A percentile compares a stretch with the other conserved stretches of the same genome.
phyloP scores from a whole-genome alignment of 2,329 filamentous ascomycete genomes.

The Clonostachys chloroleuca region DNA sequence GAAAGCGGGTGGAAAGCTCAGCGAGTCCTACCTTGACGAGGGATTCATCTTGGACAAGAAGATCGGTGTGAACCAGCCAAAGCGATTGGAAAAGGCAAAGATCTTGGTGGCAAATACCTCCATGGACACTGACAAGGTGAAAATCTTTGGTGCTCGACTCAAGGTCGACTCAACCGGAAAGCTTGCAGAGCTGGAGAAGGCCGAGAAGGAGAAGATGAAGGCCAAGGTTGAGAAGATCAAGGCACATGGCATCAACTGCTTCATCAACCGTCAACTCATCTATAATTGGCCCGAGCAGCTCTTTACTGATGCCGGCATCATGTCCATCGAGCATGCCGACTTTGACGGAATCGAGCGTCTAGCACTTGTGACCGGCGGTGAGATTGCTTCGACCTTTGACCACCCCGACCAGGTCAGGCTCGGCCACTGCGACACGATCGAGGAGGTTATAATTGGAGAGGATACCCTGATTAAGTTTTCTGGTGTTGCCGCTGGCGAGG shows the following conservation, averaged over 20 bases:
- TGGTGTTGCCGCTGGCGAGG: slow-evolving; percentile 86
- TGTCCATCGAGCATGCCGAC: slow-evolving; percentile 98
- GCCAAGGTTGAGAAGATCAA: slow-evolving; percentile 99
- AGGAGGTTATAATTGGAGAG: slow-evolving; percentile 97
- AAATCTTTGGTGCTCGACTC: slow-evolving; percentile 96
- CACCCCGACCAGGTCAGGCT: slow-evolving; percentile 97
- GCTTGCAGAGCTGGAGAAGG: slow-evolving; percentile 96
- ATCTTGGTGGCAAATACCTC: slow-evolving; percentile 96
- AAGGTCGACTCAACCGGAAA: slow-evolving; percentile 97
- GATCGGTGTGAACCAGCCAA: slow-evolving; percentile 97
- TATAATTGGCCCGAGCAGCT: slow-evolving; percentile 99
- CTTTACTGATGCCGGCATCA: slow-evolving; percentile 94
- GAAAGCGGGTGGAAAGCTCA: slow-evolving; percentile 96
- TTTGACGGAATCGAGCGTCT: slow-evolving; percentile 97
- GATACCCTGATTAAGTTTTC: slow-evolving; percentile 98
- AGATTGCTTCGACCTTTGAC: slow-evolving; percentile 97
- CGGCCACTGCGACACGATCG: slow-evolving; percentile 89
- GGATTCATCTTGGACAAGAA: slow-evolving; percentile 99
- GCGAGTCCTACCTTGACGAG: slow-evolving; percentile 95
- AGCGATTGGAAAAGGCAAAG: slow-evolving; percentile 95
- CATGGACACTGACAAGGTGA: slow-evolving; percentile 99
- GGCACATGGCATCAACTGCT: slow-evolving; percentile 98
- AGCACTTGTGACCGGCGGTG: slow-evolving; percentile 91
- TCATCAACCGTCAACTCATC: slow-evolving; percentile 98
- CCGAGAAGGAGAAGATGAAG: slow-evolving; percentile 99